Conservation (phyloP, 2,329 filamentous ascomycete species). For the Didymella pinodella region DNA sequence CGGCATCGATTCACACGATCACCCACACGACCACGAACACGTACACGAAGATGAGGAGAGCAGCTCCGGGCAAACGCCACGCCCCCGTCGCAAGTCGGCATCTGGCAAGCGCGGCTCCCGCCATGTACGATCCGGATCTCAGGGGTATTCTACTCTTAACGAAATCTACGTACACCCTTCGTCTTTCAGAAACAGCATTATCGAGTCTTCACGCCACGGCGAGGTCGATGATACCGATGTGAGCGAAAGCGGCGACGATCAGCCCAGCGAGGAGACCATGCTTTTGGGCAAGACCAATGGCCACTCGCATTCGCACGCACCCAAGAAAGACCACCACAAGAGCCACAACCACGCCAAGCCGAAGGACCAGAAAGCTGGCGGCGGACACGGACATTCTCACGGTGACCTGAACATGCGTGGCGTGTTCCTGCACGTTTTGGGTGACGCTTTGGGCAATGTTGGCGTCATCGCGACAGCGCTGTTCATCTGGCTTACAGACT, state of each 20-base stretch:
- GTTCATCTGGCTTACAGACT: constrained; percentile 90
- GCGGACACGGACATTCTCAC: constrained; percentile 78
- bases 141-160: constrained; percentile 65
- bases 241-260: constrained; percentile 65
- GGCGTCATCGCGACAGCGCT: constrained; percentile 84
- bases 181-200: constrained; percentile 90
- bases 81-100: constrained; percentile 34
- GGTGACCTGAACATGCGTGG: constrained; percentile 93
- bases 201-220: constrained; percentile 74
- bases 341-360: constrained; percentile 84
- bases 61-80: constrained; percentile 31
- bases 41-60: constrained; percentile 59
- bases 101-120: constrained; percentile 58
- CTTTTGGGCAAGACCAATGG: constrained; percentile 42
- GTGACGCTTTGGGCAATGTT: constrained; percentile 85
- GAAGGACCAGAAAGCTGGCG: constrained; percentile 64
- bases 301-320: constrained; percentile 25
- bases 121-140: constrained; percentile 66
- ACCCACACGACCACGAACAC: constrained; percentile 36
- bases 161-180: constrained; percentile 85
- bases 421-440: constrained; percentile 74
- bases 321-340: constrained; percentile 60
- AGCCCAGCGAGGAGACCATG: constrained; percentile 51
- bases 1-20: constrained; percentile 55
- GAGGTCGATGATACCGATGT: constrained; percentile 62